Percentiles rank a stretch among this genome's conserved stretches.
These are phyloP conservation scores for Tylopilus cervinicoccineus DNA, from an alignment of 768 basidiomycete species.

Conservation along the genomic window DNA sequence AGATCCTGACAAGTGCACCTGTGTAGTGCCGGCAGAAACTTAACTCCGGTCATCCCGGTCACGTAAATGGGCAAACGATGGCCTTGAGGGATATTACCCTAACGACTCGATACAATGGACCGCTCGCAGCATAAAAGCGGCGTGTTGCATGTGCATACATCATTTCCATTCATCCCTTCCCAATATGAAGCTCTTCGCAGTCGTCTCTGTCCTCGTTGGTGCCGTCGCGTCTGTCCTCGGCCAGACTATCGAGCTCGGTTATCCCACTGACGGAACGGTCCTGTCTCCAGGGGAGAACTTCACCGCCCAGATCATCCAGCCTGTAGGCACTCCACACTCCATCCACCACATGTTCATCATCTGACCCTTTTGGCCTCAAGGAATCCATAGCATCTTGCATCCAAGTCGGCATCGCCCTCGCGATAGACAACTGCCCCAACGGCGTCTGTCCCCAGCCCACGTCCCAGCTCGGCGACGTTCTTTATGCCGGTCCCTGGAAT, in stretches of 20 bases:
- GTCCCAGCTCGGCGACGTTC: slow-evolving; percentile 19
- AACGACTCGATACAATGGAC: background rate
- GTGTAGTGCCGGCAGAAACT: no score
- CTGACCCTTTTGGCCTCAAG: slow-evolving; percentile 6
- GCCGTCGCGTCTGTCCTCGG: slow-evolving; percentile 13
- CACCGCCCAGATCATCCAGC: slow-evolving; percentile 16
- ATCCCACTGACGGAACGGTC: slow-evolving; percentile 18
- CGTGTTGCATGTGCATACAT: slow-evolving; percentile 45
- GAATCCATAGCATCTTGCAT: slow-evolving; percentile 13
- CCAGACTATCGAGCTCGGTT: slow-evolving; percentile 28
- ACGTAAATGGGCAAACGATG: no score
- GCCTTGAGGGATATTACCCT: no score
- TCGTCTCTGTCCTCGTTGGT: background rate
- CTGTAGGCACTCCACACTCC: slow-evolving; percentile 13
- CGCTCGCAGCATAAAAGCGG: slow-evolving; percentile 2
- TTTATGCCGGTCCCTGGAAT: slow-evolving; percentile 28
- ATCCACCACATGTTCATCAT: background rate
- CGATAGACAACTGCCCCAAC: slow-evolving; percentile 17
- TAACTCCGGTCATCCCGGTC: no score
- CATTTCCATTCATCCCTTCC: background rate
- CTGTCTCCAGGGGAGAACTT: slow-evolving; percentile 17
- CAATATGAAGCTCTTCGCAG: slow-evolving; percentile 18
- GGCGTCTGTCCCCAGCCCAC: slow-evolving; percentile 22
- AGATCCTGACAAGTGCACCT: background rate
- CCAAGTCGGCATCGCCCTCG: slow-evolving; percentile 32